Evolutionary conservation across 192 early-diverging fungal species (phyloP), one percentile per base, ranked within the genome.

Genomic region (Entomortierella lignicola): DNA sequence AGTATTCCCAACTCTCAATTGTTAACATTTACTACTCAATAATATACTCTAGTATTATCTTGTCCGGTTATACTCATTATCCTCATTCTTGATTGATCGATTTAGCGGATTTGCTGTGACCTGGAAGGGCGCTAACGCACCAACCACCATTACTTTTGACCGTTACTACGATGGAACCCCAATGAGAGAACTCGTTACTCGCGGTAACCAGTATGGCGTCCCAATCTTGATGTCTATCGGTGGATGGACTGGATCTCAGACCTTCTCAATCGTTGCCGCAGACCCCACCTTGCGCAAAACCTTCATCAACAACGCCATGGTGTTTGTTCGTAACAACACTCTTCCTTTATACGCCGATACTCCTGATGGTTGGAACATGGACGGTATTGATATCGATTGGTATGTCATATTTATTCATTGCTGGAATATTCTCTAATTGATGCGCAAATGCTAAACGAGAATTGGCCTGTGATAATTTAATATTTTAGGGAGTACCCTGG

Each of bases 171-270:
- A 77, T 34, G 74, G 66, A 20, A 51, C 42, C 2, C 47, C 60
- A 30, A 77, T 77, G 32, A 47, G 48, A 23, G 55, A 15, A 0
- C 18, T 77, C 23, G 74, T 77, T 18, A 1, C 32, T 3, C 75
- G 67, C 15, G 75, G 75, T 12, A 69, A 70, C 57, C 56, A 57
- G 11, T 34, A 31, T 15, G 62, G 62, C 13, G 75, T 79, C 17
- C 66, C 61, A 2, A 70, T 94, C 10, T 52, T 89, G 4, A 48
- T 94, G 15, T 86, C 88, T 10, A 82, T 92, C 15, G 91, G 92
- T 47, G 92, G 92, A 15, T 94, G 92, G 92, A 90, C 86, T 30
- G 91, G 92, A 8, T 90, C 91, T 11, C 85, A 91, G 64, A 80
- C 81, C 17, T 86, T 92, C 56, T 89, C 86, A 8, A 57, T 82